Base-by-base conservation (phyloP, 305 asterid species). In the Fraxinus floribunda region DNA sequence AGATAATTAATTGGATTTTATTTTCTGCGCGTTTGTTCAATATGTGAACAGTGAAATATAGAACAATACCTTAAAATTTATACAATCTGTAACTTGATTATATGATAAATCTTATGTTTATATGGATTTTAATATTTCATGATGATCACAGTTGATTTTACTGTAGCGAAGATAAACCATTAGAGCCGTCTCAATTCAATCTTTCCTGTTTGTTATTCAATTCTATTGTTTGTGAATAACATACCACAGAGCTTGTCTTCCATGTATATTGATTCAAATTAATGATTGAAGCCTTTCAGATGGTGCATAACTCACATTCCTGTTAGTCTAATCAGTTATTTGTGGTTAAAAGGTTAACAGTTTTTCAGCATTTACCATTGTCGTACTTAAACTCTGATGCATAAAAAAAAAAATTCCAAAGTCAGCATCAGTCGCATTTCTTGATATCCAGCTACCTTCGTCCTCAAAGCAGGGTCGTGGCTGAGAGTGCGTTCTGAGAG, bases 1-100 rank as follows among this genome's bases (percentile, higher is more conserved):
- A 18, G 66, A 82, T 29, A 46, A 76, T 44, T 90, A 41, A 41
- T 80, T 76, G 60, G 30, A 79, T 83, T 57, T 78, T 62, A 68
- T 66, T 35, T 76, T 77, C 81, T 78, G 70, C 34, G 10, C 13
- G 3, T 18, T 57, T 62, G 30, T 62, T 24, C 34, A 64, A 64
- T 70, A 10, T 66, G 74, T 10, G 74, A 62, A 26, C 74, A 26
- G 74, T 66, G n/a, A 66, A 26, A 66, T 24, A 66, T 29, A 26
- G 36, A 26, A 66, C 18, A 26, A 22, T 66, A 26, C 7, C 36
- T 66, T 24, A 3, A 26, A 66, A 26, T 57, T 57, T 57, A 66
- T 24, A 29, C 30, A 66, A 3, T 29, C 7, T 66, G 7, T 26
- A 66, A 24, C 36, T 66, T 24, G 36, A 26, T 26, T 66, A 64